Evolutionary conservation across 495 filamentous ascomycete genomes (phyloP).

Genomic region (Aspergillus nanangensis): DNA sequence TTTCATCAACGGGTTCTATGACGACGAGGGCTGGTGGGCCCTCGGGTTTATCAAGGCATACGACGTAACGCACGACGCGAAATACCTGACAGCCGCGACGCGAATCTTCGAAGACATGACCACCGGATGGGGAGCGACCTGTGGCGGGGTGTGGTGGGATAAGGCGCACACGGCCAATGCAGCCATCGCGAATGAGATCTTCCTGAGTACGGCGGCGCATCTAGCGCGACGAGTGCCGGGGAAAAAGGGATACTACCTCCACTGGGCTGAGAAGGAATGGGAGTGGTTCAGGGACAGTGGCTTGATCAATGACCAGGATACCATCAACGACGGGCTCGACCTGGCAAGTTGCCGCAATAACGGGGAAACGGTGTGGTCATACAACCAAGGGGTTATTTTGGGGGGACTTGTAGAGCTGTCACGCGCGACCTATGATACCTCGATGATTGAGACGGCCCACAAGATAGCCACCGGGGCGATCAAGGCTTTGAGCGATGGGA

Average conservation of each 20-base stretch:
- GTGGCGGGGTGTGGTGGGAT: conserved; percentile 65
- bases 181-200: conserved; percentile 75
- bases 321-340: conserved; percentile 69
- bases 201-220: conserved; percentile 62
- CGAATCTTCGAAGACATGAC: conserved; percentile 44
- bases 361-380: conserved; percentile 59
- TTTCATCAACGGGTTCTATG: conserved; percentile 57
- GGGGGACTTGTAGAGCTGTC: conserved; percentile 67
- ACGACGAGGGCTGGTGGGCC: conserved; percentile 74
- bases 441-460: conserved; percentile 52
- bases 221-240: conserved; percentile 61
- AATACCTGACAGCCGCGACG: conserved; percentile 52
- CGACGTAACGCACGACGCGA: conserved; percentile 51
- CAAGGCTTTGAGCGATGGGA: conserved; percentile 42
- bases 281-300: conserved; percentile 62
- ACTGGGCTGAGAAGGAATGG: conserved; percentile 56
- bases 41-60: conserved; percentile 62
- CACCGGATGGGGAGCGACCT: conserved; percentile 45
- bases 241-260: conserved; percentile 42
- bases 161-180: conserved; percentile 56
- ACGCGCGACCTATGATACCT: conserved; percentile 44
- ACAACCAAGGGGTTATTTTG: conserved; percentile 78
- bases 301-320: conserved; percentile 60
- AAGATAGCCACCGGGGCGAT: conserved; percentile 65
- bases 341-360: conserved; percentile 60